Evolutionary conservation across 208 protist species (phyloP).

Genomic region (Angomonas deanei): DNA sequence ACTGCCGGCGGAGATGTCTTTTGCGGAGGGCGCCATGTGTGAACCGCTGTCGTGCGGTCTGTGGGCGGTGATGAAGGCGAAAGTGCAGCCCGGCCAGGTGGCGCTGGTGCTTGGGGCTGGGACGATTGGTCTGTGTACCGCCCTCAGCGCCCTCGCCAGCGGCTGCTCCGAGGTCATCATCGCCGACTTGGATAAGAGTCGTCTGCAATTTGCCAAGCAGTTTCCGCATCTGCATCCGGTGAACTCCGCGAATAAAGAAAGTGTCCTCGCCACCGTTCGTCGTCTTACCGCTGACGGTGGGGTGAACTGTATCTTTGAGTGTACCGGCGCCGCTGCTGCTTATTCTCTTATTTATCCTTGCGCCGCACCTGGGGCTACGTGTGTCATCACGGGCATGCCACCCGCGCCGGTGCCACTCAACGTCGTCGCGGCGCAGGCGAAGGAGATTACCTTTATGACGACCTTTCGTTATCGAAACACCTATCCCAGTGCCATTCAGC

Average conservation of each 20-base stretch:
- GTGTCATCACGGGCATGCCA: slow-evolving; percentile 46
- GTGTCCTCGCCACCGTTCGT: slow-evolving; percentile 20
- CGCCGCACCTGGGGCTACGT: slow-evolving; percentile 34
- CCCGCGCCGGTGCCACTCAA: slow-evolving; percentile 25
- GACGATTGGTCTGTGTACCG: slow-evolving; percentile 50
- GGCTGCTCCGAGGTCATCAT: slow-evolving; percentile 50
- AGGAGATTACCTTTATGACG: slow-evolving; percentile 53
- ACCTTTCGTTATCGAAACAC: slow-evolving; percentile 1
- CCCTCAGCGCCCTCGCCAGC: slow-evolving; percentile 31
- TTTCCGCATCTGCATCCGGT: slow-evolving; percentile 31
- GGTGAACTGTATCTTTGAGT: slow-evolving; percentile 45
- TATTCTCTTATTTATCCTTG: slow-evolving; percentile 31
- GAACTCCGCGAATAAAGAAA: slow-evolving; percentile 17
- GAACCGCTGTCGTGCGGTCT: slow-evolving; percentile 58
- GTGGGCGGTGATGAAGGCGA: slow-evolving; percentile 47
- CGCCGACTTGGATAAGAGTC: slow-evolving; percentile 22
- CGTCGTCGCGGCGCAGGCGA: slow-evolving; percentile 32
- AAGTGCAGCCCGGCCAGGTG: slow-evolving; percentile 30
- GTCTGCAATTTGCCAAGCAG: slow-evolving; percentile 23
- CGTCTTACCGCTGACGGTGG: slow-evolving; percentile 27
- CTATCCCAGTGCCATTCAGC: not conserved
- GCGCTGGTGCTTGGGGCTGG: slow-evolving; percentile 19
- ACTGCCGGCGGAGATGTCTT: slow-evolving; percentile 55
- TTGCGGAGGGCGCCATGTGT: slow-evolving; percentile 62
- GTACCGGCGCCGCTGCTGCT: slow-evolving; percentile 23